Conservation (phyloP, 768 basidiomycete genomes). For the Mycena galopus region DNA sequence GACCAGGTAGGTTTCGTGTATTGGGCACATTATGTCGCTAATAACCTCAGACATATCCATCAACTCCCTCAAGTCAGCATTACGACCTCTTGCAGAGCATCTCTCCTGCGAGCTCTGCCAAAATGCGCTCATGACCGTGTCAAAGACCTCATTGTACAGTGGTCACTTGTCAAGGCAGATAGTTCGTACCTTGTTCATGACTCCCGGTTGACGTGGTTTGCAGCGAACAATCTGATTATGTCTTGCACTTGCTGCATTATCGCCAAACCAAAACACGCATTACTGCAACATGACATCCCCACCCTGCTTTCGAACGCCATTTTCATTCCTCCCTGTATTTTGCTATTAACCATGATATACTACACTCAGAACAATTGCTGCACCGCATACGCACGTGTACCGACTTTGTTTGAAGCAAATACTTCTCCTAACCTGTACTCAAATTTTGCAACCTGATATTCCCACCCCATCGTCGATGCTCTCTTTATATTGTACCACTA, state of each 20-base stretch:
- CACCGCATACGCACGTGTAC: no score
- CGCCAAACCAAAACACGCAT: constrained; percentile 8
- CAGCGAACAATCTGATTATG: constrained; percentile 69
- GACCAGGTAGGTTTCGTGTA: constrained; percentile 68
- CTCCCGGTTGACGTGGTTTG: constrained; percentile 3
- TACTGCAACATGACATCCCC: no score
- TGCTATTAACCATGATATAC: no score
- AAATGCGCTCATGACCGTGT: constrained; percentile 72
- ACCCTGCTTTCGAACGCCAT: no score
- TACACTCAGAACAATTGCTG: no score
- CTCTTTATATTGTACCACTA: no score
- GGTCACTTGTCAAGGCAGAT: constrained; percentile 83
- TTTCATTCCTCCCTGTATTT: no score
- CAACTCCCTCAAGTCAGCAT: constrained; percentile 77
- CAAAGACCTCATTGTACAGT: constrained; percentile 75
- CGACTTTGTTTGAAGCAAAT: no score
- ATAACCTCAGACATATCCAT: constrained; percentile 72
- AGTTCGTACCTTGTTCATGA: background rate
- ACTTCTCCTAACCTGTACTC: no score
- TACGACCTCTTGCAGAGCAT: constrained; percentile 77
- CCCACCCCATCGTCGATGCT: no score
- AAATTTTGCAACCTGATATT: no score
- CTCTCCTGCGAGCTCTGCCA: constrained; percentile 78
- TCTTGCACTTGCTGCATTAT: background rate
- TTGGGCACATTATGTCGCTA: background rate